Percentiles rank a stretch among this genome's conserved stretches.
These are phyloP conservation scores for Bauhinia variegata DNA, from an alignment of 306 rosid species.

Conservation along the genomic window DNA sequence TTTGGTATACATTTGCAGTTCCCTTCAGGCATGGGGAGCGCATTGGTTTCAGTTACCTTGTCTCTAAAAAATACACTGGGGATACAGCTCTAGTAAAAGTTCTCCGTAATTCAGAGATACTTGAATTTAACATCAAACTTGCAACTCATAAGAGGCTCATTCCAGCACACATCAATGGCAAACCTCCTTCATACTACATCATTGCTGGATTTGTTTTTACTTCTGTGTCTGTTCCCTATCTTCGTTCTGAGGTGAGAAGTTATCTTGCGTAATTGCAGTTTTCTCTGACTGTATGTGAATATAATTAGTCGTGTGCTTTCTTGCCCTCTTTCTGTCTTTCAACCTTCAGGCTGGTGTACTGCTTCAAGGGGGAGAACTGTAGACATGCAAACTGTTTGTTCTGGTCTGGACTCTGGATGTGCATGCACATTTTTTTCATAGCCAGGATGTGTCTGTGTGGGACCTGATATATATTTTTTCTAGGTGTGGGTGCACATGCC, in stretches of 20 bases:
- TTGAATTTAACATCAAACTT: slow-evolving; percentile 60
- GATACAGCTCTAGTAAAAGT: slow-evolving; percentile 60
- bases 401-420: background rate
- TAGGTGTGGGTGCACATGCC: background rate
- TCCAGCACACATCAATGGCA: slow-evolving; percentile 80
- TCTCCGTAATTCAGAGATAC: slow-evolving; percentile 56
- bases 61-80: slow-evolving; percentile 70
- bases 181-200: slow-evolving; percentile 82
- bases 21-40: slow-evolving; percentile 93
- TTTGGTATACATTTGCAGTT: slow-evolving; percentile 48
- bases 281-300: background rate
- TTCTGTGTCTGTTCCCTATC: slow-evolving; percentile 80
- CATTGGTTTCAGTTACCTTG: slow-evolving; percentile 82
- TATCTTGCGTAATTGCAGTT: background rate
- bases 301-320: background rate
- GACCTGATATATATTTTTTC: background rate
- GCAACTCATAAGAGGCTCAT: slow-evolving; percentile 71
- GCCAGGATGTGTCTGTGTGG: background rate
- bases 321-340: too few relatives aligned
- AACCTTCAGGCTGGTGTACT: too few relatives aligned
- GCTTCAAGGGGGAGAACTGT: too few relatives aligned
- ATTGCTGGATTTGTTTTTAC: slow-evolving; percentile 86
- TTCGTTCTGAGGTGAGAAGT: slow-evolving; percentile 76
- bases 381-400: too few relatives aligned
- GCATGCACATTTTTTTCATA: background rate